Evolutionary conservation across 805 yeast genomes (phyloP).

Genomic region (Pichia eremophila): DNA sequence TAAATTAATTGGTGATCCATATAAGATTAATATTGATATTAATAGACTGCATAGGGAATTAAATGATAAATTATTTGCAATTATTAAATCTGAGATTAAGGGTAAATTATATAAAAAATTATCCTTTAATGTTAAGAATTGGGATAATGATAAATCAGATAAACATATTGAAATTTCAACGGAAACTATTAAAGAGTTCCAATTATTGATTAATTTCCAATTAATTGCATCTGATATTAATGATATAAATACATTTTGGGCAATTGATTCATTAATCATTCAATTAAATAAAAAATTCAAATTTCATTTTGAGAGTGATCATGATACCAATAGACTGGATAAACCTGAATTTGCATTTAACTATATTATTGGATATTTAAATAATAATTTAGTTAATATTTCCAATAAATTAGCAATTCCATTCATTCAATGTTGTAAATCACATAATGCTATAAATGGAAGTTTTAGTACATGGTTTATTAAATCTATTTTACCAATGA

Average conservation of each 20-base stretch:
- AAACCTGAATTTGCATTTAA: constrained; percentile 66
- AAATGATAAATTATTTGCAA: not conserved
- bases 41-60: not conserved
- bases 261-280: constrained; percentile 35
- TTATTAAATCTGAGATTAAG: not conserved
- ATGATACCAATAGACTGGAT: constrained; percentile 53
- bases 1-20: not conserved
- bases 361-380: constrained; percentile 37
- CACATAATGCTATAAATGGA: constrained; percentile 6
- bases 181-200: not conserved
- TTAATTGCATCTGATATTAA: not conserved
- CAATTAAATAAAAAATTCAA: constrained; percentile 42
- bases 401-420: constrained; percentile 19
- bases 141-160: not conserved
- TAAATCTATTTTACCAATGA: constrained; percentile 36
- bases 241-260: constrained; percentile 34
- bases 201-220: not conserved
- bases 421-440: constrained; percentile 10
- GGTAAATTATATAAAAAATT: not conserved
- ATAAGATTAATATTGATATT: not conserved
- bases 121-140: not conserved
- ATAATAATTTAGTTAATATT: constrained; percentile 16
- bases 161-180: not conserved
- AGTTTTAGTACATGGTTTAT: constrained; percentile 31
- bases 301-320: constrained; percentile 49